These are phyloP conservation scores for Mucor saturninus DNA, from an alignment of 371 early-diverging fungal species.

Conservation along the genomic window DNA sequence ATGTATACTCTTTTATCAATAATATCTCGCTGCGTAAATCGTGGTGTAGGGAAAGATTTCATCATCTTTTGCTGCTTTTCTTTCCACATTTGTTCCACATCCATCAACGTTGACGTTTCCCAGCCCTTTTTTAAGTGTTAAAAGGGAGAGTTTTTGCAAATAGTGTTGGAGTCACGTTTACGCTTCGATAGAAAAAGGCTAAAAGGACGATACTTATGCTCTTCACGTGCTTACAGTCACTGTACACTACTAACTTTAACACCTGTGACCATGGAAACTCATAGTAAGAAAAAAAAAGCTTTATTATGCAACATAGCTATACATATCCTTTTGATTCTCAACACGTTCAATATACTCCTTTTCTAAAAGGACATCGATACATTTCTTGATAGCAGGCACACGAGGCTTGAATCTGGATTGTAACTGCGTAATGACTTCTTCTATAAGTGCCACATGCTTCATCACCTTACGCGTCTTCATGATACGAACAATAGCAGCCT, in stretches of 20 bases:
- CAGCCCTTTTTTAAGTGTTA: slow-evolving; percentile 25
- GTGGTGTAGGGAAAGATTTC: slow-evolving; percentile 41
- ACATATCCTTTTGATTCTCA: slow-evolving; percentile 84
- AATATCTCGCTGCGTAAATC: slow-evolving; percentile 48
- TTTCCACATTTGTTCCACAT: slow-evolving; percentile 46
- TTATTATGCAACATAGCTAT: slow-evolving; percentile 82
- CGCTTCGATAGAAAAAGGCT: background rate
- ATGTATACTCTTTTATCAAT: slow-evolving; percentile 33
- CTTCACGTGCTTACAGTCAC: too few relatives aligned
- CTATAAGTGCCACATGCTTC: slow-evolving; percentile 85
- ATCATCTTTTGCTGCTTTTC: slow-evolving; percentile 33
- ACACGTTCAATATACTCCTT: slow-evolving; percentile 94
- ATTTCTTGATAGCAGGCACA: slow-evolving; percentile 93
- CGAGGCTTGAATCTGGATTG: slow-evolving; percentile 91
- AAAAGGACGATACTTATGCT: too few relatives aligned
- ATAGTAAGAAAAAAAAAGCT: background rate
- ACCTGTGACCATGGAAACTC: too few relatives aligned
- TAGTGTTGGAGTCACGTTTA: too few relatives aligned
- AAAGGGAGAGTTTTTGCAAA: background rate
- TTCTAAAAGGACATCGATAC: slow-evolving; percentile 93
- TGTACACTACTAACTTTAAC: too few relatives aligned
- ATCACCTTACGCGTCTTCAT: slow-evolving; percentile 96
- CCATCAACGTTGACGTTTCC: slow-evolving; percentile 40
- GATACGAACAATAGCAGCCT: slow-evolving; percentile 95
- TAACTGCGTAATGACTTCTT: slow-evolving; percentile 89